Evolutionary conservation across 805 yeast species (phyloP).

Genomic region (Yarrowia alimentaria): DNA sequence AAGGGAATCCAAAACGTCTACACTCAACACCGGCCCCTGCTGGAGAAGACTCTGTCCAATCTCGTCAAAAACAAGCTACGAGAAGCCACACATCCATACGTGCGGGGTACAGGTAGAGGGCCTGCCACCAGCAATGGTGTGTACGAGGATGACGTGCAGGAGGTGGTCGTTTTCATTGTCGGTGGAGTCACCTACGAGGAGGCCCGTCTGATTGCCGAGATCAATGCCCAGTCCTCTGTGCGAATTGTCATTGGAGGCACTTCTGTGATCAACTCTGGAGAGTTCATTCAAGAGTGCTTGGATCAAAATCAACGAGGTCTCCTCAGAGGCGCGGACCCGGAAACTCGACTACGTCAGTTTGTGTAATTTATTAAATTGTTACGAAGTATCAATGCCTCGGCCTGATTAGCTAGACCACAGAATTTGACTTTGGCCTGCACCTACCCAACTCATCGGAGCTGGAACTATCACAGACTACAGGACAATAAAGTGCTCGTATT

Average conservation of each 20-base stretch:
- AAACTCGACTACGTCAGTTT: conserved; percentile 19
- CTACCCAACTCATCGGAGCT: no score
- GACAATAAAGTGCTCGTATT: no score
- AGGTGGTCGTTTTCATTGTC: conserved; percentile 46
- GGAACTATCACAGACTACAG: no score
- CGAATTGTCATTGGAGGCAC: conserved; percentile 83
- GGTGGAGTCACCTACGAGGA: conserved; percentile 96
- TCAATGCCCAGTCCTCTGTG: conserved; percentile 53
- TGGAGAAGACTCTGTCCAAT: conserved; percentile 50
- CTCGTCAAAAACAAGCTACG: conserved; percentile 33
- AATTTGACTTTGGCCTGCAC: no score
- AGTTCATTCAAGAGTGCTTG: conserved; percentile 38
- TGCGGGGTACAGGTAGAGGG: conserved; percentile 11
- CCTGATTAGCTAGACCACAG: no score
- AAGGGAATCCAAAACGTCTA: conserved; percentile 56
- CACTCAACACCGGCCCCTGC: conserved; percentile 86
- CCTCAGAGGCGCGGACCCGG: conserved; percentile 19
- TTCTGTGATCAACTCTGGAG: conserved; percentile 49
- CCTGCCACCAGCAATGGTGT: conserved; percentile 28
- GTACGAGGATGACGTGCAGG: conserved; percentile 38
- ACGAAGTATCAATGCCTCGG: not conserved
- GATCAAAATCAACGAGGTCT: conserved; percentile 22
- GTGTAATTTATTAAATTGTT: conserved; percentile 16
- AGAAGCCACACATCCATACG: conserved; percentile 25
- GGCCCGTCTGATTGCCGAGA: conserved; percentile 73